Evolutionary conservation across 176 grass and related monocot species (phyloP).

Genomic region (Phyllostachys edulis): DNA sequence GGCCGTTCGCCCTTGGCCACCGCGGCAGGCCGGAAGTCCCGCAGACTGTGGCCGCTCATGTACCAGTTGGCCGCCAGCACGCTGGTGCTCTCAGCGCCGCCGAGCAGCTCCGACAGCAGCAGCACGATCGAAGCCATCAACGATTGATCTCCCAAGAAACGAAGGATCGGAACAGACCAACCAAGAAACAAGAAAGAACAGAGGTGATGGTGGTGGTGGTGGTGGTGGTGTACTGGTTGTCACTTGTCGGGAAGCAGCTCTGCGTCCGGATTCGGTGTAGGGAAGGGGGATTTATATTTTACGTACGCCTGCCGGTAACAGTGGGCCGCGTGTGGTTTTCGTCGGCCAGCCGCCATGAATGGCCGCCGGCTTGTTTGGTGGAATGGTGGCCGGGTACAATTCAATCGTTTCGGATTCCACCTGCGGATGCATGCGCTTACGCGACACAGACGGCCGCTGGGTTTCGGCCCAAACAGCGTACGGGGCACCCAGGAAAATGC

Average conservation of each 20-base stretch:
- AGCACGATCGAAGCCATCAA: slow-evolving; percentile 49
- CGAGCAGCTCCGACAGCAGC: slow-evolving; percentile 53
- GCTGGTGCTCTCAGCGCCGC: slow-evolving; percentile 38
- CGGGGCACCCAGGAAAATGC: too few relatives aligned
- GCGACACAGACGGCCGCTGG: not conserved
- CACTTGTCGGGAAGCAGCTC: too few relatives aligned
- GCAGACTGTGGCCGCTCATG: slow-evolving; percentile 34
- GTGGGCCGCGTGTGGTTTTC: slow-evolving; percentile 30
- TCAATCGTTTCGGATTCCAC: too few relatives aligned
- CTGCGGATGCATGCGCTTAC: not conserved
- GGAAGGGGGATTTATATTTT: not conserved
- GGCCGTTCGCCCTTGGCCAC: not conserved
- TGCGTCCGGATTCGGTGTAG: not conserved
- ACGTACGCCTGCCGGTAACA: not conserved
- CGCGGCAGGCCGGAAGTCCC: slow-evolving; percentile 30
- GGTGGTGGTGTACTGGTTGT: too few relatives aligned
- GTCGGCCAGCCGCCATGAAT: slow-evolving; percentile 5
- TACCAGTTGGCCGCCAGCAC: slow-evolving; percentile 39
- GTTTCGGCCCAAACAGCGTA: too few relatives aligned
- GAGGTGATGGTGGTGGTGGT: not conserved
- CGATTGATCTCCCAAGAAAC: not conserved
- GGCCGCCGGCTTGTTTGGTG: slow-evolving; percentile 18
- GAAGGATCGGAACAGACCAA: not conserved
- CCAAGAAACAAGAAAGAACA: not conserved
- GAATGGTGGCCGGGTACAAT: not conserved